Conservation (phyloP, 352 stramenopile genomes). For the Phytopythium delawarense region DNA sequence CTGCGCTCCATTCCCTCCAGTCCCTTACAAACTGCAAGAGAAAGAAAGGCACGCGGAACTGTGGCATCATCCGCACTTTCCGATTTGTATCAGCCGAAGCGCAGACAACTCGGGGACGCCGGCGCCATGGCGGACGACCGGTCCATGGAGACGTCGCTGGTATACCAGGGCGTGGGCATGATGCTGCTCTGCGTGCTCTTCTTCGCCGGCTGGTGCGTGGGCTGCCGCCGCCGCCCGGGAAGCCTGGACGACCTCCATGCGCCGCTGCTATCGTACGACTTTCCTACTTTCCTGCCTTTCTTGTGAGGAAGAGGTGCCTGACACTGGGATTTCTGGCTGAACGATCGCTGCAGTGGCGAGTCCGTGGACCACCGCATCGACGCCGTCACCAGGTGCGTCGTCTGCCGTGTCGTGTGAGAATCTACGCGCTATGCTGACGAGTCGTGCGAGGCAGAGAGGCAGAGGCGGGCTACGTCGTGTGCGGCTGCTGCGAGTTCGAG, state of each 20-base stretch:
- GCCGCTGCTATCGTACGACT: conserved; percentile 40
- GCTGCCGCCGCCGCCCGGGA: conserved; percentile 29
- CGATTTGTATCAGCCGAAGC: not conserved
- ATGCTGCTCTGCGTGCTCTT: conserved; percentile 50
- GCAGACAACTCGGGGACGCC: not conserved
- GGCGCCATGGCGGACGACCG: conserved; percentile 10
- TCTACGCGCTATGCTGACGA: not conserved
- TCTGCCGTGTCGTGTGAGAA: not conserved
- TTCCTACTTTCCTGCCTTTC: not conserved
- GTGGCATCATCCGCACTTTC: not conserved
- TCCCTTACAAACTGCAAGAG: not conserved
- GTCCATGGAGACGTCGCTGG: conserved; percentile 32
- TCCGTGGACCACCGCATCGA: conserved; percentile 62
- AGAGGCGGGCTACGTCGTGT: conserved; percentile 43
- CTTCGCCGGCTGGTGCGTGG: conserved; percentile 45
- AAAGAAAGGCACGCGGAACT: not conserved
- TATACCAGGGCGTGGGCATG: conserved; percentile 59
- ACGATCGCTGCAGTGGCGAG: conserved; percentile 18
- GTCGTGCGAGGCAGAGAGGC: conserved; percentile 30
- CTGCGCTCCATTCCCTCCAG: not conserved
- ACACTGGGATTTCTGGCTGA: not conserved
- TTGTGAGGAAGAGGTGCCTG: not conserved
- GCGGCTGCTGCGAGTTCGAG: conserved; percentile 55
- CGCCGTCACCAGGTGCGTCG: conserved; percentile 33
- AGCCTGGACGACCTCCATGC: conserved; percentile 40